Conservation (phyloP, 768 basidiomycete genomes). For the Tephrocybe rancida region DNA sequence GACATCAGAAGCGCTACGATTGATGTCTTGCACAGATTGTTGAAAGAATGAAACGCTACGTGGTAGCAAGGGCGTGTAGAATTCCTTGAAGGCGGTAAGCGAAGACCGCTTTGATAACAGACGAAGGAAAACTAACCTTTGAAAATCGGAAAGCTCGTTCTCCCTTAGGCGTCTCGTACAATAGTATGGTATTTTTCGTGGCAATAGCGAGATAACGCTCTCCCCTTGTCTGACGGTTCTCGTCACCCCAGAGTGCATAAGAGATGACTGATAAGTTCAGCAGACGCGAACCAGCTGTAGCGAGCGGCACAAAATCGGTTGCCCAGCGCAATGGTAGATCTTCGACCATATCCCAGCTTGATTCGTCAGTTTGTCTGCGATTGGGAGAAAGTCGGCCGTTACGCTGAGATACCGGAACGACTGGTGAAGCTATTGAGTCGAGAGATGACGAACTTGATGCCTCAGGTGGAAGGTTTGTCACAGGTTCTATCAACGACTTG, state of each 20-base stretch:
- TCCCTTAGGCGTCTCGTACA: slow-evolving; percentile 83
- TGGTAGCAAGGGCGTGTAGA: slow-evolving; percentile 75
- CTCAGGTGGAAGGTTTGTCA: slow-evolving; percentile 18
- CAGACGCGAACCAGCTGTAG: slow-evolving; percentile 65
- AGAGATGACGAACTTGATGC: slow-evolving; percentile 29
- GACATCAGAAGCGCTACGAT: slow-evolving; percentile 45
- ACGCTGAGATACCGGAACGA: neutral
- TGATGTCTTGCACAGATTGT: slow-evolving; percentile 60
- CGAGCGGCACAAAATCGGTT: slow-evolving; percentile 84
- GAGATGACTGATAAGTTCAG: slow-evolving; percentile 57
- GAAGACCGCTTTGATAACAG: neutral
- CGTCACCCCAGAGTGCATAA: slow-evolving; percentile 72
- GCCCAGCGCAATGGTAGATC: slow-evolving; percentile 81
- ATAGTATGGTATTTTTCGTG: slow-evolving; percentile 68
- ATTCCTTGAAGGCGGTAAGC: slow-evolving; percentile 56
- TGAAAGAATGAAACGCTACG: slow-evolving; percentile 71
- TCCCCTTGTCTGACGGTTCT: slow-evolving; percentile 44
- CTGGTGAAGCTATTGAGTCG: slow-evolving; percentile 29
- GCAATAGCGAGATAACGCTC: slow-evolving; percentile 71
- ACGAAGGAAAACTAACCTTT: slow-evolving; percentile 49
- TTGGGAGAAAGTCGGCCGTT: slow-evolving; percentile 16
- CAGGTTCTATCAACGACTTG: slow-evolving; percentile 53
- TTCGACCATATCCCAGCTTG: slow-evolving; percentile 75
- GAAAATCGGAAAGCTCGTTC: slow-evolving; percentile 83
- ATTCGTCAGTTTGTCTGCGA: slow-evolving; percentile 42